Conservation (phyloP, 352 stramenopile genomes). For the Globisporangium emineosum region DNA sequence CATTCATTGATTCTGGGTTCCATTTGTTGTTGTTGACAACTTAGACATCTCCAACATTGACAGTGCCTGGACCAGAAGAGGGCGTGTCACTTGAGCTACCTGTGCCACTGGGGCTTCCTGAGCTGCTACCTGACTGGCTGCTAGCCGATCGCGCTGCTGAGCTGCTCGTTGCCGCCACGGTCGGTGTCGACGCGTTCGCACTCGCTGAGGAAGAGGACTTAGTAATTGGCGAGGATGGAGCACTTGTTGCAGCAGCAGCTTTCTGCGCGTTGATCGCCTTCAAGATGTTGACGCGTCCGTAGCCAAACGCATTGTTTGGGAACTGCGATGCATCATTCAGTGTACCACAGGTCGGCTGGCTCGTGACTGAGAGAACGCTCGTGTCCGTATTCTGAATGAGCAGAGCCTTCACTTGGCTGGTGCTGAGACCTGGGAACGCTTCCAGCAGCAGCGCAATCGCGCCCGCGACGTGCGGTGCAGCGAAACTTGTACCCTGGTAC, state of each 20-base stretch:
- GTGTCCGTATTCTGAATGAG: constrained; percentile 18
- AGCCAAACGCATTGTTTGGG: constrained; percentile 59
- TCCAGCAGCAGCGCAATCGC: constrained; percentile 37
- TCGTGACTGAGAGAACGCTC: constrained; percentile 11
- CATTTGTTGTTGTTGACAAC: not conserved
- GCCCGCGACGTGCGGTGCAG: constrained; percentile 36
- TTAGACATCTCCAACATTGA: constrained; percentile 18
- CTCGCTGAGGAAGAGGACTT: not conserved
- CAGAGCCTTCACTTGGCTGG: constrained; percentile 24
- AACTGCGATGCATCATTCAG: constrained; percentile 19
- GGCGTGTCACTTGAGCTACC: not conserved
- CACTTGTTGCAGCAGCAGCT: constrained; percentile 3
- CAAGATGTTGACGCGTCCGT: constrained; percentile 44
- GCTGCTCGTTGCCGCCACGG: not conserved
- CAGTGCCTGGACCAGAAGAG: constrained; percentile 3
- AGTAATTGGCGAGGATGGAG: not conserved
- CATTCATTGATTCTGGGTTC: not conserved
- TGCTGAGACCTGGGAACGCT: constrained; percentile 26
- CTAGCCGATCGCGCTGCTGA: constrained; percentile 4
- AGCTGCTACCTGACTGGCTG: not conserved
- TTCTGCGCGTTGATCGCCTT: constrained; percentile 25
- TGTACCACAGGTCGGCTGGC: constrained; percentile 9
- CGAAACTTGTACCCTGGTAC: constrained; percentile 36
- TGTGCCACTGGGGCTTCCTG: not conserved
- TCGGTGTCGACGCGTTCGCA: not conserved